Evolutionary conservation across 371 early-diverging fungal species (phyloP).

Genomic region (Mortierella sp.): DNA sequence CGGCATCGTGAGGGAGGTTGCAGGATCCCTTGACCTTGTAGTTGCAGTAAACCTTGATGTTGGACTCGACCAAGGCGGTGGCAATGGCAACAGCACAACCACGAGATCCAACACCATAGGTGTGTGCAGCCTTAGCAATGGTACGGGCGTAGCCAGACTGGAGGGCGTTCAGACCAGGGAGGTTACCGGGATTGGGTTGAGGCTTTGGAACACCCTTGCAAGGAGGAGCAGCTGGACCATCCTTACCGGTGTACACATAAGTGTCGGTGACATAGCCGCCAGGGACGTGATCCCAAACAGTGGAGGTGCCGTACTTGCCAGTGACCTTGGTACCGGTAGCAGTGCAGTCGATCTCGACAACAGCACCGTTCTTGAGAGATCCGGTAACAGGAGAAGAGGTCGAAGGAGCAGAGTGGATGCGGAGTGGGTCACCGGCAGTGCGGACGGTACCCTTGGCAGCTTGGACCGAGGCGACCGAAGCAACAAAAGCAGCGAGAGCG

Average conservation of each 20-base stretch:
- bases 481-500: conserved; percentile 7
- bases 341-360: conserved; percentile 14
- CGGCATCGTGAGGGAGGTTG: conserved; percentile 17
- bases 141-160: conserved; percentile 24
- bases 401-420: conserved; percentile 8
- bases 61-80: conserved; percentile 24
- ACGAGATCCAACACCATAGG: conserved; percentile 15
- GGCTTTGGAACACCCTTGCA: conserved; percentile 9
- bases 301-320: conserved; percentile 23
- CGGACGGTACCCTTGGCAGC: conserved; percentile 10
- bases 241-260: conserved; percentile 12
- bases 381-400: conserved; percentile 8
- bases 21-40: conserved; percentile 16
- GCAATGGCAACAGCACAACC: conserved; percentile 23
- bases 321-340: conserved; percentile 14
- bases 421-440: conserved; percentile 11
- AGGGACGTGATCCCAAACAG: conserved; percentile 21
- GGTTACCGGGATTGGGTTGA: not conserved
- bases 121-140: conserved; percentile 14
- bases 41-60: conserved; percentile 19
- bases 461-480: conserved; percentile 10
- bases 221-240: conserved; percentile 15
- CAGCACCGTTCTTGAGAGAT: conserved; percentile 8
- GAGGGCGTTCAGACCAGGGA: conserved; percentile 11
- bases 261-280: conserved; percentile 22